These are phyloP conservation scores for Mycena capillaripes DNA, from an alignment of 768 basidiomycete species.

Conservation along the genomic window DNA sequence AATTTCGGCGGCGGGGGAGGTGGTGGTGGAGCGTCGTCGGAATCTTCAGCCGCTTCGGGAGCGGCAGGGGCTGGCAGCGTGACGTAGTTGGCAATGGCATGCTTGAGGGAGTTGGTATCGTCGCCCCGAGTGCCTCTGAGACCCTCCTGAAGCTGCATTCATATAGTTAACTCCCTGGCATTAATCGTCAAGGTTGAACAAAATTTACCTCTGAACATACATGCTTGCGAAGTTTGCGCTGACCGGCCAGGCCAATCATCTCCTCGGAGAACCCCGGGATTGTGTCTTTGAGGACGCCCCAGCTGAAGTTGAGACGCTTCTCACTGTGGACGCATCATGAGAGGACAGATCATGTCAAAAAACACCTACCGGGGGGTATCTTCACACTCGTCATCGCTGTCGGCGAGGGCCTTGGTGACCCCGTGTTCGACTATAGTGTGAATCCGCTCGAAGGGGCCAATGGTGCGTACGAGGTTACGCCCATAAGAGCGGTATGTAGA, in stretches of 20 bases:
- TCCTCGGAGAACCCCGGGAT: not conserved
- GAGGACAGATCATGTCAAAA: too few relatives aligned
- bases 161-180: too few relatives aligned
- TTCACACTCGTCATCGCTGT: constrained; percentile 4
- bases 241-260: not conserved
- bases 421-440: constrained; percentile 4
- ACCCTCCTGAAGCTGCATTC: not conserved
- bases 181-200: too few relatives aligned
- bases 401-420: not conserved
- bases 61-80: too few relatives aligned
- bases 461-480: not conserved
- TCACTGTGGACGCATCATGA: not conserved
- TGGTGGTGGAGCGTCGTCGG: too few relatives aligned
- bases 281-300: not conserved
- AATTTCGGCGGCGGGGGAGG: not conserved
- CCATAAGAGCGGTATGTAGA: not conserved
- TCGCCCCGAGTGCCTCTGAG: not conserved
- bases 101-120: not conserved
- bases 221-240: not conserved
- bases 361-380: too few relatives aligned
- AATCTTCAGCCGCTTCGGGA: too few relatives aligned
- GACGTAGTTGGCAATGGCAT: not conserved
- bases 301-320: not conserved
- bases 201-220: constrained; percentile 4
- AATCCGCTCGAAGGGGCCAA: not conserved